Base-by-base conservation (phyloP, 495 filamentous ascomycete species). In the Penicillium argentinense region DNA sequence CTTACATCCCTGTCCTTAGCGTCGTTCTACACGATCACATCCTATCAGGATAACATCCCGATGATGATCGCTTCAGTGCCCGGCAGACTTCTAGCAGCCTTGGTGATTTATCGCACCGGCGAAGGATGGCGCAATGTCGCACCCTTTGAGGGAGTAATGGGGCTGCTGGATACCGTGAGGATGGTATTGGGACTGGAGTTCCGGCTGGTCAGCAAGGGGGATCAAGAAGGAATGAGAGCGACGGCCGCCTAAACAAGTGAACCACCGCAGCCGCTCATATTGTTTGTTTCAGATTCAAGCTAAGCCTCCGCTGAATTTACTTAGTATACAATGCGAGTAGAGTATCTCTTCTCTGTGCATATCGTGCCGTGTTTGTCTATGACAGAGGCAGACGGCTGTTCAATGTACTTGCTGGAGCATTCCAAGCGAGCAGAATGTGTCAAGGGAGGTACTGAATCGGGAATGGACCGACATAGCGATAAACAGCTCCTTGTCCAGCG, bases 81-180 rank as follows among this genome's bases (percentile, higher is more conserved):
- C n/a, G 59, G 59, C 0, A 45, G 59, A 18, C 19, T 62, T 1
- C 21, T 62, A 22, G 59, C 56, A 0, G 47, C 53, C 1, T 32
- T 54, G 8, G 59, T 62, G 2, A 59, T 62, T 43, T 12, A 47
- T 27, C 38, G 41, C 2, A 39, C 25, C 34, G 51, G 53, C 12
- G 59, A 49, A n/a, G 42, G 24, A 11, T 62, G 59, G 56, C 22
- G 18, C n/a, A 44, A 36, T 12, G 49, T 56, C 22, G 59, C 59
- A n/a, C 59, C 59, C 23, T 59, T 62, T 28, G 59, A 62, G 19
- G 52, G 45, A 4, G 2, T 45, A 2, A 62, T 62, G 59, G 56
- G 52, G 1, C 3, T 56, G 11, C 8, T 62, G 3, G 57, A 49
- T 13, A 53, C 56, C 4, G 18, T 45, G 2, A 49, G 56, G 4